Base-by-base conservation (phyloP, 1,139 yeast genomes). In the Yamadazyma friedrichii region DNA sequence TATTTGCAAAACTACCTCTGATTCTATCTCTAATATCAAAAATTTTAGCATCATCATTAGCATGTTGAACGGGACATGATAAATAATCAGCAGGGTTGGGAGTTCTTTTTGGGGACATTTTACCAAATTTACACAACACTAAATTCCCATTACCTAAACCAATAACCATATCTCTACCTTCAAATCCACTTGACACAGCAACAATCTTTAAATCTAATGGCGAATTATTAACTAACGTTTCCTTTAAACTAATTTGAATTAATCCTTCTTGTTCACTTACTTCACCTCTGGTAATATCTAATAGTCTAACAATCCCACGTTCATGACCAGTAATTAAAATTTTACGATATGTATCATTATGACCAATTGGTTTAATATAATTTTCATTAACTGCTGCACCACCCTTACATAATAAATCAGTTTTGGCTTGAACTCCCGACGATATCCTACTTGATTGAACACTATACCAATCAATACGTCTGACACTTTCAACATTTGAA, bases 241-340 rank as follows among this genome's bases (percentile, higher is more conserved):
- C 71, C 33, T 56, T 56, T 42, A 71, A 60, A 42, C 66, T 61
- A 11, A 70, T 50, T 48, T 68, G 74, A 2, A 71, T 58, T 9
- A 61, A 52, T 20, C 58, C 58, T 44, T 66, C 74, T n/a, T 78
- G 68, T 38, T 83, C 88, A 45, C 76, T 84, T 13, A 80, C 64
- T 51, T 87, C 96, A 22, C 86, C 87, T 47, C 83, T 80, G 0
- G 95, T 81, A 1, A 89, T 83, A 60, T 91, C 96, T 75, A 88
- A 82, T 15, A 93, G 60, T 47, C 95, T 74, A 0, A 93, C 80
- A 16, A 79, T 71, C 0, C 97, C 98, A 54, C 84, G 82, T 29
- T 76, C 76, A 58, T 88, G 97, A 1, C 97, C 98, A 0, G 95
- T 80, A 2, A 86, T 76, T 37, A 85, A 61, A 2, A 88, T 85